A percentile compares a stretch with the other conserved stretches of the same genome.
Evolutionary conservation across 2,329 filamentous ascomycete species (phyloP).

Genomic region (Colletotrichum karsti): DNA sequence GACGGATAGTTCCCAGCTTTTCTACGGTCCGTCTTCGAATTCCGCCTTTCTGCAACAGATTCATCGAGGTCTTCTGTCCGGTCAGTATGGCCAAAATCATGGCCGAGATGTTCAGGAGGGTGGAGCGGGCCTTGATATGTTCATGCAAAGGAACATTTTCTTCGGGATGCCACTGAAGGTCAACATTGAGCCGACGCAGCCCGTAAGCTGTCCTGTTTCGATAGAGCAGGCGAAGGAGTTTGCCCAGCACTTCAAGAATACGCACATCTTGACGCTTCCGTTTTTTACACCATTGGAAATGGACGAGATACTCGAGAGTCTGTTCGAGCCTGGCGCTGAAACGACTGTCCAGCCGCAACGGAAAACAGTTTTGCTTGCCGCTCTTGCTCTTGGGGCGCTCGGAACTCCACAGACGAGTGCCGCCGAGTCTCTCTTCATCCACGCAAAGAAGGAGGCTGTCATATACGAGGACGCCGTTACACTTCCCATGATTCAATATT

Average conservation of each 20-base stretch:
- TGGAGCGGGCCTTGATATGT: conserved; percentile 36
- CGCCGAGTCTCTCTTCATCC: conserved; percentile 35
- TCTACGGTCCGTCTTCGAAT: conserved; percentile 37
- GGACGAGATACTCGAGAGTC: conserved; percentile 30
- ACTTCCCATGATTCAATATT: conserved; percentile 39
- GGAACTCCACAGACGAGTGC: conserved; percentile 33
- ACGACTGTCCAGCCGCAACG: conserved; percentile 31
- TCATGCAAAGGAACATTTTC: conserved; percentile 40
- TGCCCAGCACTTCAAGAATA: conserved; percentile 30
- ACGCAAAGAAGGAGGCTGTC: conserved; percentile 35
- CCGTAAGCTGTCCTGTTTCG: conserved; percentile 16
- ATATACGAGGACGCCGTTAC: conserved; percentile 40
- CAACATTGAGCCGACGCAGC: conserved; percentile 19
- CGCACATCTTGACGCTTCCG: conserved; percentile 26
- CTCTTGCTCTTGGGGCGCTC: conserved; percentile 37
- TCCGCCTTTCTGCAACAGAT: conserved; percentile 41
- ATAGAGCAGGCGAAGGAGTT: conserved; percentile 30
- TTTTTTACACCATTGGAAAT: conserved; percentile 33
- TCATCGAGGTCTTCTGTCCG: conserved; percentile 36
- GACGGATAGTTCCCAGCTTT: conserved; percentile 36
- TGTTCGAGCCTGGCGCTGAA: conserved; percentile 27
- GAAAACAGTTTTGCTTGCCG: conserved; percentile 32
- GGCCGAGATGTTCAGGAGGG: conserved; percentile 34
- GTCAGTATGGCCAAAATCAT: conserved; percentile 20
- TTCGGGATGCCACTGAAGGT: conserved; percentile 37